Evolutionary conservation across 768 basidiomycete genomes (phyloP).

Genomic region (Tephrocybe rancida): DNA sequence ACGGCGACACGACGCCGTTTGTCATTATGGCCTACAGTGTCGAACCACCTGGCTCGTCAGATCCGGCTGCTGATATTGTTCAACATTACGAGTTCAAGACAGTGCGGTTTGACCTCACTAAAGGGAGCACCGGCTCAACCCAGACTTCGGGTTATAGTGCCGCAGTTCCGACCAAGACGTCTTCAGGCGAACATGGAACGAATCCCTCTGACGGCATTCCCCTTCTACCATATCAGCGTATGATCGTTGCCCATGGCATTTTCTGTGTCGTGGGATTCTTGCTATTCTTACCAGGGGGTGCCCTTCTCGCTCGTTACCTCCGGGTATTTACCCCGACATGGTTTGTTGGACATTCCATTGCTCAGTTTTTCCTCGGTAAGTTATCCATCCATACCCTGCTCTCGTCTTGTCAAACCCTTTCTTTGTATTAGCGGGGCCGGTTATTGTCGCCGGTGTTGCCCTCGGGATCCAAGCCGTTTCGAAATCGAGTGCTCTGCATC

Average conservation of each 20-base stretch:
- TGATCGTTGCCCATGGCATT: slow-evolving; percentile 58
- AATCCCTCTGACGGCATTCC: slow-evolving; percentile 32
- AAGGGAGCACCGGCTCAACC: slow-evolving; percentile 25
- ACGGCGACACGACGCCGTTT: slow-evolving; percentile 37
- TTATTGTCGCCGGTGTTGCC: slow-evolving; percentile 43
- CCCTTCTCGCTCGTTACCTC: slow-evolving; percentile 54
- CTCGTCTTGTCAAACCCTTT: slow-evolving; percentile 11
- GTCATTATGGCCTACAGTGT: slow-evolving; percentile 66
- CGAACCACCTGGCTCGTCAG: slow-evolving; percentile 47
- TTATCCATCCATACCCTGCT: background rate
- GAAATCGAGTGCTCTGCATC: slow-evolving; percentile 34
- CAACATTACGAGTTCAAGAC: slow-evolving; percentile 51
- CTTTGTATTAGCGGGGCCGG: slow-evolving; percentile 38
- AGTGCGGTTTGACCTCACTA: slow-evolving; percentile 49
- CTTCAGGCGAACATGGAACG: slow-evolving; percentile 13
- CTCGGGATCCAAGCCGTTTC: slow-evolving; percentile 44
- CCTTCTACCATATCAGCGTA: slow-evolving; percentile 46
- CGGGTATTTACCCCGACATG: slow-evolving; percentile 51
- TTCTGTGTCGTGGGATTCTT: slow-evolving; percentile 53
- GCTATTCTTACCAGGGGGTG: slow-evolving; percentile 53
- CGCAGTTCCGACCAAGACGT: slow-evolving; percentile 17
- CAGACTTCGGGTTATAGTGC: slow-evolving; percentile 23
- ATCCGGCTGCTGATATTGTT: slow-evolving; percentile 42
- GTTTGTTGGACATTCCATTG: slow-evolving; percentile 55
- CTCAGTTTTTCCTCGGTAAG: slow-evolving; percentile 50